phyloP scores from a whole-genome alignment of 108 stramenopile species.

The Schizochytrium sp. region DNA sequence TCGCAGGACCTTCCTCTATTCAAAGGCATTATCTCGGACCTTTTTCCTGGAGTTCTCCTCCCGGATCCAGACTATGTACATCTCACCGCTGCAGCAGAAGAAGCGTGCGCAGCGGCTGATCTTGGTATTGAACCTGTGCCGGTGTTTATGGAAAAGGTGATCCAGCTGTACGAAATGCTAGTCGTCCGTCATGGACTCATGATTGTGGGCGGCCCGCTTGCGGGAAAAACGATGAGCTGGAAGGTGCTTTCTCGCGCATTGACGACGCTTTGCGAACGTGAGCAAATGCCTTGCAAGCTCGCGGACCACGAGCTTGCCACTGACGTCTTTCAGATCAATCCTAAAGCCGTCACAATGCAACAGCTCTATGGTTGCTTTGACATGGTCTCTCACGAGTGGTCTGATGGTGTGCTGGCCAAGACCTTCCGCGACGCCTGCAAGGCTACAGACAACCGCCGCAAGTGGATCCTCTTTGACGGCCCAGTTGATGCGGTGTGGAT shows the following conservation, averaged over 20 bases:
- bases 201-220: slow-evolving; percentile 61
- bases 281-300: slow-evolving; percentile 36
- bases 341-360: slow-evolving; percentile 55
- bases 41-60: slow-evolving; percentile 54
- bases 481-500: slow-evolving; percentile 68
- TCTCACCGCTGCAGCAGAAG: slow-evolving; percentile 39
- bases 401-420: slow-evolving; percentile 59
- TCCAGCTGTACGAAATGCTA: slow-evolving; percentile 71
- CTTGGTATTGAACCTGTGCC: slow-evolving; percentile 37
- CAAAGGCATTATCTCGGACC: slow-evolving; percentile 55
- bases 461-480: slow-evolving; percentile 63
- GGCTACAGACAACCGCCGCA: slow-evolving; percentile 42
- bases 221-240: slow-evolving; percentile 43
- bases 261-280: slow-evolving; percentile 32
- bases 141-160: slow-evolving; percentile 56
- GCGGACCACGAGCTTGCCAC: slow-evolving; percentile 30
- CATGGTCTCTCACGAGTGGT: slow-evolving; percentile 58
- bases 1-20: slow-evolving; percentile 52
- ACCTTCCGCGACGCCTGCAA: slow-evolving; percentile 57
- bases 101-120: slow-evolving; percentile 32
- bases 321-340: slow-evolving; percentile 43
- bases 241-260: slow-evolving; percentile 40
- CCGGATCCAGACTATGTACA: slow-evolving; percentile 45
- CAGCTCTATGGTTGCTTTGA: slow-evolving; percentile 60
- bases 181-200: slow-evolving; percentile 65